These are phyloP conservation scores for Gastrolobium villosum DNA, from an alignment of 306 rosid species.

Conservation along the genomic window DNA sequence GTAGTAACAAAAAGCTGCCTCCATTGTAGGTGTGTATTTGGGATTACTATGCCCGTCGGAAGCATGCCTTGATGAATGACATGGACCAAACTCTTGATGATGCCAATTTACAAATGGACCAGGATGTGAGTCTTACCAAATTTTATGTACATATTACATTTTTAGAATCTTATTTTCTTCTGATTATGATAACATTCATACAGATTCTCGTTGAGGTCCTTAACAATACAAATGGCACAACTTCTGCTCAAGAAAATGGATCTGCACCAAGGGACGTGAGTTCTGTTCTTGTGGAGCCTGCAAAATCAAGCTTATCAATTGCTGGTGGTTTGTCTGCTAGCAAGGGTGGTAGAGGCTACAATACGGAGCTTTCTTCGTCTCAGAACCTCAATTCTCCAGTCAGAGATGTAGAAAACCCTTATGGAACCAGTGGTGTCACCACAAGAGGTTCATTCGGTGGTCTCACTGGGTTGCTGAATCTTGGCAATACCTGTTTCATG, in stretches of 20 bases:
- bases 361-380: conserved; percentile 66
- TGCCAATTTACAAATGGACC: conserved; percentile 98
- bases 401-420: conserved; percentile 75
- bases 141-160: conserved; percentile 41
- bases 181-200: conserved; percentile 48
- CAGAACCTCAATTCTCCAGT: conserved; percentile 65
- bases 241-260: conserved; percentile 82
- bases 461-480: conserved; percentile 92
- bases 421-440: conserved; percentile 76
- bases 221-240: conserved; percentile 65
- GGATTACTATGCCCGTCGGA: conserved; percentile 91
- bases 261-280: conserved; percentile 74
- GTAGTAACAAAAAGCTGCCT: conserved; percentile 39
- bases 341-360: conserved; percentile 76
- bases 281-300: conserved; percentile 80
- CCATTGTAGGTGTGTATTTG: conserved; percentile 82
- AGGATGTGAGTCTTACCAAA: conserved; percentile 74
- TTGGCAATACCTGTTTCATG: conserved; percentile 99
- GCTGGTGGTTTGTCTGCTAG: conserved; percentile 88
- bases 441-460: conserved; percentile 94
- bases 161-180: conserved; percentile 44
- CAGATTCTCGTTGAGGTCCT: conserved; percentile 97
- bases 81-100: conserved; percentile 97
- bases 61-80: conserved; percentile 93
- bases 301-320: conserved; percentile 80